These are phyloP conservation scores for Aeminium ludgeri DNA, from an alignment of 495 filamentous ascomycete species.

Conservation along the genomic window DNA sequence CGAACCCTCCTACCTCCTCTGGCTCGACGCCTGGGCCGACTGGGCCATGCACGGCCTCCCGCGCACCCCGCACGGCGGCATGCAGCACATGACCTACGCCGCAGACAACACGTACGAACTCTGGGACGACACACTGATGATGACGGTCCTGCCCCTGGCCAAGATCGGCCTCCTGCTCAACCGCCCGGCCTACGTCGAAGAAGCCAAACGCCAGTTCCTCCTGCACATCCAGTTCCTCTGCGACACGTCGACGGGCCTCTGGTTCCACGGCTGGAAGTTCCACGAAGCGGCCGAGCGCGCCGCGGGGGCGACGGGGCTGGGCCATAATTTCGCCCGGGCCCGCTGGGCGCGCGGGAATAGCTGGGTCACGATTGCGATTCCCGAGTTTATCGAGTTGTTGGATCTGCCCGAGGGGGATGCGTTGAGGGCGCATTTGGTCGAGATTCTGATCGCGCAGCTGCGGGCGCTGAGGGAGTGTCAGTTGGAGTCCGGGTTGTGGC, in stretches of 20 bases:
- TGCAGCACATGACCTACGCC: conserved; percentile 57
- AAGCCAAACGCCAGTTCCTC: conserved; percentile 57
- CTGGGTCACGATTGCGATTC: conserved; percentile 60
- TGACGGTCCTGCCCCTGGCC: conserved; percentile 59
- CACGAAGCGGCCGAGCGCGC: too few relatives aligned
- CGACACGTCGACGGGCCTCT: conserved; percentile 48
- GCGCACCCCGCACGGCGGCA: conserved; percentile 50
- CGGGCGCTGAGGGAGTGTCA: too few relatives aligned
- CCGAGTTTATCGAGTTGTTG: conserved; percentile 53
- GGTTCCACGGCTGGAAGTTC: conserved; percentile 64
- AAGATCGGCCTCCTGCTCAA: conserved; percentile 54
- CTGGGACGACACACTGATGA: conserved; percentile 70
- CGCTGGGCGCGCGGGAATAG: conserved; percentile 51
- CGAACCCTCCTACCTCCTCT: conserved; percentile 44
- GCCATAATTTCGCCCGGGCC: conserved; percentile 55
- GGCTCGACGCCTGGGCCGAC: conserved; percentile 58
- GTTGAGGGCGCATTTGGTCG: conserved; percentile 40
- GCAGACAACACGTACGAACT: conserved; percentile 48
- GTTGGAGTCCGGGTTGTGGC: too few relatives aligned
- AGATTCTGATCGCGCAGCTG: conserved; percentile 48
- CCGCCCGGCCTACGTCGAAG: conserved; percentile 48
- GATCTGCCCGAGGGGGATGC: conserved; percentile 39
- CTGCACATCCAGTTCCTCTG: conserved; percentile 57
- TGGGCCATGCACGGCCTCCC: conserved; percentile 59
- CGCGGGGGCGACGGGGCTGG: too few relatives aligned